Percentiles rank a stretch among this genome's conserved stretches.
Conservation (phyloP, 306 rosid genomes). For the Rosa persica region DNA sequence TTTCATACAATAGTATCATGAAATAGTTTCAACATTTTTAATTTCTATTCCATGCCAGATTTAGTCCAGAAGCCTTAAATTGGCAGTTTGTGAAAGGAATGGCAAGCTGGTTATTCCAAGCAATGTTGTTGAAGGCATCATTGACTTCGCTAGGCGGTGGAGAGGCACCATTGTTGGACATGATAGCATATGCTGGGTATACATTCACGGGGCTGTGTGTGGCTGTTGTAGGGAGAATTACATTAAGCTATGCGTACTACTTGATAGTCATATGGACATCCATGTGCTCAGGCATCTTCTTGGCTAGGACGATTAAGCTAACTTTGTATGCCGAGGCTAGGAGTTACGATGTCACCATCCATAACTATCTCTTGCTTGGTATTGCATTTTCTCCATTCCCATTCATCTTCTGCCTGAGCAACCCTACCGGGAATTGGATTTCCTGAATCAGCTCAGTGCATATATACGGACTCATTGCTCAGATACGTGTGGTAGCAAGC, state of each 20-base stretch:
- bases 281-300: constrained; percentile 67
- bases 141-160: constrained; percentile 58
- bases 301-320: constrained; percentile 67
- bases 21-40: not conserved
- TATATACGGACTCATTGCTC: not conserved
- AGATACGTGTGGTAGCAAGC: not conserved
- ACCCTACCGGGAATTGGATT: constrained; percentile 1
- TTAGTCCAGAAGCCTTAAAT: constrained; percentile 72
- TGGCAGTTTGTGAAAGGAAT: constrained; percentile 67
- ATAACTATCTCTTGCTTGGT: constrained; percentile 69
- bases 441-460: constrained; percentile 3
- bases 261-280: constrained; percentile 63
- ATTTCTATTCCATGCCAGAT: constrained; percentile 33
- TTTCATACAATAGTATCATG: not conserved
- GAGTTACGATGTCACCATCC: constrained; percentile 57
- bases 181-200: constrained; percentile 66
- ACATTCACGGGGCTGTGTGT: constrained; percentile 56
- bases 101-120: constrained; percentile 69
- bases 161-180: constrained; percentile 60
- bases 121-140: constrained; percentile 50
- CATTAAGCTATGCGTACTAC: constrained; percentile 50
- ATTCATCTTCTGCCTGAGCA: constrained; percentile 28
- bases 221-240: constrained; percentile 58
- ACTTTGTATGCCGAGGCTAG: constrained; percentile 59
- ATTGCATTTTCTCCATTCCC: constrained; percentile 68